Base-by-base conservation (phyloP, 768 basidiomycete species). In the Xerocomus potaroensis region DNA sequence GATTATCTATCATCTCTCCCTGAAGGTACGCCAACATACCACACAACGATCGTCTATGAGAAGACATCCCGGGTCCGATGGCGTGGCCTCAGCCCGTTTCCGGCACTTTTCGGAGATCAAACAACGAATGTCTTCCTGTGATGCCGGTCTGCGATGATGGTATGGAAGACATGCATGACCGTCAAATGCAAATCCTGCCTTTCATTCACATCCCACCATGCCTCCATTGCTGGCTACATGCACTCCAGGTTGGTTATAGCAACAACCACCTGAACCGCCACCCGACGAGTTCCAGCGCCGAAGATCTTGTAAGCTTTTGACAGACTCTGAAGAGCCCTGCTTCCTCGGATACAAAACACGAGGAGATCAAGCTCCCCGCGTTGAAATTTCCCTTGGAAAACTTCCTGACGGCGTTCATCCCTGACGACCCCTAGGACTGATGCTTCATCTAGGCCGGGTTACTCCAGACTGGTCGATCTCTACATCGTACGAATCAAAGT, bases 221-320 rank as follows among this genome's bases (percentile, higher is more conserved):
- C 18, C 0, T 69, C 69, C 66, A 69, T 67, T 1, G 50, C 41
- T 15, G 54, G 54, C 23, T 58, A 54, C 15, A n/a, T 21, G 23
- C 48, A 49, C 48, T 73, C 74, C 5, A 74, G 59, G 33, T 69
- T 62, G 11, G 71, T 75, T 15, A 74, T 38, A 5, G 54, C 70
- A 8, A 75, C 43, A 11, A 70, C 60, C 34, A 69, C 64, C 2
- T 74, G 72, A 15, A 66, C 63, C 21, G 56, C 43, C 8, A 57
- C 29, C 27, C 43, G 59, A 44, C 71, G 69, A 8, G 71, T 64
- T 4, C 69, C 47, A 14, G 57, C 50, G 22, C 62, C 54, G 40
- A 74, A 69, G 0, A 6, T 36, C 8, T 36, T 53, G 46, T 66
- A 66, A 5, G 42, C 43, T 2, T n/a, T 43, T 3, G 33, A 34